Base-by-base conservation (phyloP, 2,329 filamentous ascomycete genomes). In the Rachicladosporium sp. region DNA sequence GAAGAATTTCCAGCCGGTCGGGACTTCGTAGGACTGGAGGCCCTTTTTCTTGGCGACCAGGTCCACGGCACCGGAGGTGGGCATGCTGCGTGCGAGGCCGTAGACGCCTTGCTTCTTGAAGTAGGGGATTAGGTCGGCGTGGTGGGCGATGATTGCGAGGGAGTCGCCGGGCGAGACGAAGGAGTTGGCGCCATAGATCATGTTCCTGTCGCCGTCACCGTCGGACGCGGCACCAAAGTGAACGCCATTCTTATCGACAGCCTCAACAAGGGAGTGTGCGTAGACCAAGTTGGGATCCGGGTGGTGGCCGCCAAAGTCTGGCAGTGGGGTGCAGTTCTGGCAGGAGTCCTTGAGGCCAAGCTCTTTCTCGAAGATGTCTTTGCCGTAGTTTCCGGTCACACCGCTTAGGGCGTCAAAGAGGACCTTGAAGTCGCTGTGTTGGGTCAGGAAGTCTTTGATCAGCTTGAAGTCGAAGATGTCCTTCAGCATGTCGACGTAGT, bases 1-100 rank as follows among this genome's bases (percentile, higher is more conserved):
- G 78, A 95, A 95, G 74, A 95, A 95, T 66, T 95, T 95, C 91
- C 91, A 98, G 55, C 91, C 91, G 1, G 91, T 98, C 30, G 91
- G 91, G 1, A 98, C 91, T 66, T 98, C 91, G 67, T 98, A 98
- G 66, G 78, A 82, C 67, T 85, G 70, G 32, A 98, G 74, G 29
- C 83, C 83, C 69, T 95, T 89, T 56, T 86, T 87, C 74, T 94
- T 85, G 52, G 91, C 91, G 31, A 98, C 91, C 10, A 93, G 79
- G 61, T 98, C 91, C 38, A 98, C 85, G 13, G 91, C 91, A 32
- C 86, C 87, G 9, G 86, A 93, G 4, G 91, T 98, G 42, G 91
- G 91, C 91, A 98, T 98, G 62, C 85, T 93, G 50, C 91, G 85
- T 35, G 91, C 91, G 42, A 98, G 77, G 44, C 91, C 91, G 59